Base-by-base conservation (phyloP, 2,329 filamentous ascomycete species). In the Xylariaceae sp. region DNA sequence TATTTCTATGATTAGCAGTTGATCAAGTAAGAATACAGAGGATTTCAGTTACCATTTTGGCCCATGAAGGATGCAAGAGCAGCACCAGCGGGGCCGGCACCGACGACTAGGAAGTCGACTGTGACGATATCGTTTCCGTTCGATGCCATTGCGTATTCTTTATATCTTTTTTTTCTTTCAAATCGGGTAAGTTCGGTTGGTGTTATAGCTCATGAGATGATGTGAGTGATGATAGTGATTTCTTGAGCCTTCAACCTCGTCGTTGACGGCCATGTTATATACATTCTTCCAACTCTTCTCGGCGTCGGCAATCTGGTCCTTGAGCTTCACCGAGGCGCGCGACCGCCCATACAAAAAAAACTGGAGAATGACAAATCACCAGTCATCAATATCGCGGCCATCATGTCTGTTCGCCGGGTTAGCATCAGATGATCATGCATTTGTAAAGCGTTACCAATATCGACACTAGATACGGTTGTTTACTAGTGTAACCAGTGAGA, bases 51-150 rank as follows among this genome's bases (percentile, higher is more conserved):
- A 67, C 66, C 64, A 53, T 67, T 64, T 42, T 65, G 61, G 1
- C 55, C 63, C 49, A 68, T 56, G 30, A 68, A 68, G 7, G 63
- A 60, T 6, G 64, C 66, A 13, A 67, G 60, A 4, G 63, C 60
- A 4, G 66, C 64, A 2, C 66, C 66, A 3, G 64, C 63, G 13
- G 66, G 66, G 6, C 66, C 66, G 7, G 63, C 62, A 4, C 66
- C 66, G 15, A 68, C 62, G 7, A 86, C 84, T 80, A 83, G 80
- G 65, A 78, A 66, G 58, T 66, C 64, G 10, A 65, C 57, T 9
- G 55, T 48, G 8, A 59, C 44, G 2, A 18, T 6, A 2, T 63
- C 17, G 8, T 53, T 35, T 8, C 6, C 13, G 11, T 17, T 3
- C 9, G 63, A 53, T 23, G 49, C 50, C 63, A 65, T 64, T 30